phyloP scores from a whole-genome alignment of 2,329 filamentous ascomycete species.

The Stemphylium vesicarium region DNA sequence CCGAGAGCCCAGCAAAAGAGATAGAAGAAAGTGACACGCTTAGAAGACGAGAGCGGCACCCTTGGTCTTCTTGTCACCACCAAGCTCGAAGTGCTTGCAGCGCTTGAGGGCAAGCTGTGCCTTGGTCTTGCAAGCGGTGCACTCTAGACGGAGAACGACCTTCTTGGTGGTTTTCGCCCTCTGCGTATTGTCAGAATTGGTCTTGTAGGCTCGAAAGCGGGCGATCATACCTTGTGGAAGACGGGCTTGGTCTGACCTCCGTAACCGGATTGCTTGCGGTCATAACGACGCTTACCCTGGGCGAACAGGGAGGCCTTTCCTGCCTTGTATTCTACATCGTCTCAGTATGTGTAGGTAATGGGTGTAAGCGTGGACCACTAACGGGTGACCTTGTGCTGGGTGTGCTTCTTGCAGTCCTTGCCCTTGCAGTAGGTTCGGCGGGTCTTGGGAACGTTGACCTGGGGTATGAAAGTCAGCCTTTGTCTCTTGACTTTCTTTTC shows the following conservation, averaged over 20 bases:
- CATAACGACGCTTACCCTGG: conserved; percentile 99
- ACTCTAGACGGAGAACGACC: conserved; percentile 98
- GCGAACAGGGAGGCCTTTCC: conserved; percentile 95
- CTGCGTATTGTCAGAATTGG: conserved; percentile 54
- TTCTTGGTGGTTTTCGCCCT: conserved; percentile 99
- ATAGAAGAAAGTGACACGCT: conserved; percentile 60
- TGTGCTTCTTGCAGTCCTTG: conserved; percentile 77
- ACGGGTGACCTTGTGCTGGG: conserved; percentile 48
- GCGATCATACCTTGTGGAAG: conserved; percentile 75
- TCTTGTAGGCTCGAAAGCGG: neutral
- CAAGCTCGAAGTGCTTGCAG: conserved; percentile 99
- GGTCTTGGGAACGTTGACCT: conserved; percentile 99
- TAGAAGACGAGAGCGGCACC: conserved; percentile 99
- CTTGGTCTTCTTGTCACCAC: conserved; percentile 99
- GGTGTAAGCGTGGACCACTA: conserved; percentile 23
- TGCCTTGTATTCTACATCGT: conserved; percentile 78
- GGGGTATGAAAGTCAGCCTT: conserved; percentile 27
- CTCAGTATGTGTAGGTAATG: conserved; percentile 31
- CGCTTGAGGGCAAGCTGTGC: conserved; percentile 91
- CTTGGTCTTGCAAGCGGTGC: conserved; percentile 81
- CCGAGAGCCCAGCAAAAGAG: conserved; percentile 50
- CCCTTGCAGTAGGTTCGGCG: conserved; percentile 97
- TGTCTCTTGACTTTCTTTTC: neutral
- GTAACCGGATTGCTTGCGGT: conserved; percentile 92
- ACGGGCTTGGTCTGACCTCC: conserved; percentile 99